Conservation (phyloP, 306 rosid genomes). For the Datisca glomerata region DNA sequence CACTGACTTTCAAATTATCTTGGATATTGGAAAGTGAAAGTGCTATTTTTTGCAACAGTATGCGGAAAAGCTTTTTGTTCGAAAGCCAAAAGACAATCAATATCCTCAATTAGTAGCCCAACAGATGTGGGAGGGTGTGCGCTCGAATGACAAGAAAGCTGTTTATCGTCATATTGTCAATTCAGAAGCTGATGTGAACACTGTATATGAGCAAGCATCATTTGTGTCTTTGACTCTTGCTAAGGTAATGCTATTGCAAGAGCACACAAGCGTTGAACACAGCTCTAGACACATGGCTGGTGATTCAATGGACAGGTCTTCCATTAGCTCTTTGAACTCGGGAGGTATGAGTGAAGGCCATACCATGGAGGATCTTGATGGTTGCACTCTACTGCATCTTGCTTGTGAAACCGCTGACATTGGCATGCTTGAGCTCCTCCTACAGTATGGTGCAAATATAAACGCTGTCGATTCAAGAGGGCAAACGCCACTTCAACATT, state of each 20-base stretch:
- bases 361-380: slow-evolving; percentile 50
- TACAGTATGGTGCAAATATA: slow-evolving; percentile 85
- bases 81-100: slow-evolving; percentile 71
- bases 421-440: slow-evolving; percentile 92
- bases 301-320: slow-evolving; percentile 64
- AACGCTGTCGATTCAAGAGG: slow-evolving; percentile 69
- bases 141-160: slow-evolving; percentile 84
- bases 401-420: slow-evolving; percentile 94
- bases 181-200: slow-evolving; percentile 74
- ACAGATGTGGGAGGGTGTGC: slow-evolving; percentile 89
- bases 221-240: slow-evolving; percentile 71
- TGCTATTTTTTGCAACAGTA: slow-evolving; percentile 42
- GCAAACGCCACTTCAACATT: slow-evolving; percentile 72
- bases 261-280: slow-evolving; percentile 52
- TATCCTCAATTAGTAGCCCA: slow-evolving; percentile 58
- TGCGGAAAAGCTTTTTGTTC: slow-evolving; percentile 84
- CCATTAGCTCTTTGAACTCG: slow-evolving; percentile 36
- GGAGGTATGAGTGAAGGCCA: slow-evolving; percentile 48
- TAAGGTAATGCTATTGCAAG: slow-evolving; percentile 81
- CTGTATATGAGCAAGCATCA: slow-evolving; percentile 47
- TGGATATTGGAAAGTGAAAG: slow-evolving; percentile 1
- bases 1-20: too few species aligned
- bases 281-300: slow-evolving; percentile 33
- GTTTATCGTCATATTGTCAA: slow-evolving; percentile 83
- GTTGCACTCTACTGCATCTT: slow-evolving; percentile 82